These are phyloP conservation scores for Trichoderma atroviride DNA, from an alignment of 2,329 filamentous ascomycete species.

Conservation along the genomic window DNA sequence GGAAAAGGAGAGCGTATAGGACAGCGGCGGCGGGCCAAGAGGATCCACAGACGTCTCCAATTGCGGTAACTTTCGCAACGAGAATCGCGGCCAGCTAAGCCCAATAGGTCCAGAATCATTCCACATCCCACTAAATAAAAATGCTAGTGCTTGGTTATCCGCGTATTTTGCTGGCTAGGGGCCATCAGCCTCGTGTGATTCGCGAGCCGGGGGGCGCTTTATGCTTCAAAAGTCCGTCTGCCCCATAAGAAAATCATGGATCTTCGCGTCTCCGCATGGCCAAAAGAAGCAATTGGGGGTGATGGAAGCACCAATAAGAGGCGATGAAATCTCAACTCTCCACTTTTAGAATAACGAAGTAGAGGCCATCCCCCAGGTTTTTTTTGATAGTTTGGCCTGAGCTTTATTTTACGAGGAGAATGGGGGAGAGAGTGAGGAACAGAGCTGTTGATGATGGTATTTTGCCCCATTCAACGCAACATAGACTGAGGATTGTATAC, in stretches of 20 bases:
- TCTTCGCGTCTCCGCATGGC: conserved; percentile 20
- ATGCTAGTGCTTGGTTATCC: not conserved
- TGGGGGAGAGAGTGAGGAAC: not conserved
- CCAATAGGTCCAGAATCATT: not conserved
- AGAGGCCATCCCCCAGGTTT: conserved; percentile 22
- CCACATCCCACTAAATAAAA: not conserved
- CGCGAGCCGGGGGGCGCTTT: not conserved
- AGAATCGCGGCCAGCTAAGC: not conserved
- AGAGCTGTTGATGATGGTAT: not conserved
- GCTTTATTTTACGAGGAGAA: not conserved
- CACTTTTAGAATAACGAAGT: conserved; percentile 23
- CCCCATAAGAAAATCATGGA: not conserved
- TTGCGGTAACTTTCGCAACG: not conserved
- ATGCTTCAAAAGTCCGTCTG: not conserved
- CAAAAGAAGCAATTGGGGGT: conserved; percentile 8
- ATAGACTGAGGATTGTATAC: not conserved
- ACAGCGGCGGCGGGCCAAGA: not conserved
- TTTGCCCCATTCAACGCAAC: not conserved
- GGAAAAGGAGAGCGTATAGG: not conserved
- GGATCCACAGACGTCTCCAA: not conserved
- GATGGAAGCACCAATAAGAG: not conserved
- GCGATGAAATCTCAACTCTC: not conserved
- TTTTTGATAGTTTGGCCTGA: not conserved
- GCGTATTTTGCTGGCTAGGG: conserved; percentile 5
- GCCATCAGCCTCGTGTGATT: conserved; percentile 4